Percentiles rank a stretch among this genome's conserved stretches.
Conservation (phyloP, 1,139 yeast species). For the Lodderomyces oxycetoniae region DNA sequence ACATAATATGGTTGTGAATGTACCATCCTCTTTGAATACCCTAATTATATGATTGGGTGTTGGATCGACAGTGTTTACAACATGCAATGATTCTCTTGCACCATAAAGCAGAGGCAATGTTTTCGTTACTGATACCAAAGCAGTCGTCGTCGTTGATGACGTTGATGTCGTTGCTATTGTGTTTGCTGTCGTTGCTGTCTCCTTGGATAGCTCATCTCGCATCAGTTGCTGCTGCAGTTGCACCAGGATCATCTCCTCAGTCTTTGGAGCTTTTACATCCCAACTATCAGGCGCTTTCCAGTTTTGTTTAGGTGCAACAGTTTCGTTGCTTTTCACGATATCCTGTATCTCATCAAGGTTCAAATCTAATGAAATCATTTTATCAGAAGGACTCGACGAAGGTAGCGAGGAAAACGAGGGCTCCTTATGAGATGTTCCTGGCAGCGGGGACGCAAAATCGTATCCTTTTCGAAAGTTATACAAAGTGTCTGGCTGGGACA, state of each 20-base stretch:
- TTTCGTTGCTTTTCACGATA: constrained; percentile 35
- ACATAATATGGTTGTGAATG: constrained; percentile 75
- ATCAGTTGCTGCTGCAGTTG: background rate
- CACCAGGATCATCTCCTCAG: constrained; percentile 3
- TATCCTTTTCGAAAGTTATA: background rate
- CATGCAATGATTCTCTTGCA: constrained; percentile 25
- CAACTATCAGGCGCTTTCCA: constrained; percentile 81
- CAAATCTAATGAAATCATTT: constrained; percentile 25
- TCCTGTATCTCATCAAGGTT: constrained; percentile 55
- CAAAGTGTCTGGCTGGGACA: constrained; percentile 8
- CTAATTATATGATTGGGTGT: constrained; percentile 53
- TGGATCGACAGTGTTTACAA: constrained; percentile 15
- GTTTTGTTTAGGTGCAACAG: constrained; percentile 8
- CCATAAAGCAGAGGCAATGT: constrained; percentile 36
- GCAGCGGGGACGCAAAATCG: constrained; percentile 1
- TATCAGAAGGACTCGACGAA: constrained; percentile 5
- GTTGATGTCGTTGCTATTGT: background rate
- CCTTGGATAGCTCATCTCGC: too few relatives aligned
- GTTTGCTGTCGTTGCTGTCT: background rate
- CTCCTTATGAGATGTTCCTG: constrained; percentile 4
- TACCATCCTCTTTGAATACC: constrained; percentile 73
- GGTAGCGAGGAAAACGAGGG: constrained; percentile 3
- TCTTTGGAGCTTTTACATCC: constrained; percentile 51
- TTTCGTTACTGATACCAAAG: constrained; percentile 4
- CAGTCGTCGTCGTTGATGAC: background rate